Conservation (phyloP, 1,284 basidiomycete genomes). For the Inonotus hispidus region DNA sequence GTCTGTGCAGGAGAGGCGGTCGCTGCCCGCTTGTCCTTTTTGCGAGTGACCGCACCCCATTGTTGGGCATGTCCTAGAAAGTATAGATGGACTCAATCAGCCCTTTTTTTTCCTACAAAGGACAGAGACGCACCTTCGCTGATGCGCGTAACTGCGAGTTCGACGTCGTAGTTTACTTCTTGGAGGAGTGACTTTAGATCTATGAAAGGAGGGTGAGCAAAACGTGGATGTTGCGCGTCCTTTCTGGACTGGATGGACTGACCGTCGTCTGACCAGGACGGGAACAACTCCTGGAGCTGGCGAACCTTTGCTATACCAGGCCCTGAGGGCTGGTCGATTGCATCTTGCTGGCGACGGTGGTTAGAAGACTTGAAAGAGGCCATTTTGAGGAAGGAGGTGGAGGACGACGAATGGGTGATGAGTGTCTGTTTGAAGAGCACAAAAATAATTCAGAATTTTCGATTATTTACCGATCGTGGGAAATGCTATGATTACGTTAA, state of each 20-base stretch:
- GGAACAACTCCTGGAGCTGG: conserved; percentile 74
- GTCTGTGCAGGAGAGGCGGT: conserved; percentile 23
- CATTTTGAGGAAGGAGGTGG: conserved; percentile 9
- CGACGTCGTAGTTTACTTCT: conserved; percentile 71
- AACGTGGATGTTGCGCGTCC: conserved; percentile 22
- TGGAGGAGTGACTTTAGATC: conserved; percentile 72
- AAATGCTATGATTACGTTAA: neutral
- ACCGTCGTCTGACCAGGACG: conserved; percentile 76
- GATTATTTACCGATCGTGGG: neutral
- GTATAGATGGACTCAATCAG: conserved; percentile 18
- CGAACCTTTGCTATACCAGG: conserved; percentile 49
- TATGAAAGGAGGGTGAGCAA: conserved; percentile 28
- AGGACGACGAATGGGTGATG: neutral
- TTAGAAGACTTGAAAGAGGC: conserved; percentile 17
- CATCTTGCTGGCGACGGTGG: conserved; percentile 6
- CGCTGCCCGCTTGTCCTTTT: conserved; percentile 75
- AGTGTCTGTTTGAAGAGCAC: neutral
- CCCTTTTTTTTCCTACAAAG: conserved; percentile 8
- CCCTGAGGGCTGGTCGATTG: conserved; percentile 17
- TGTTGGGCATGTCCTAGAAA: conserved; percentile 68
- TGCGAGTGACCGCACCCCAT: conserved; percentile 83
- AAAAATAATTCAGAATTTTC: neutral
- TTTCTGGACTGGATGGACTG: conserved; percentile 23
- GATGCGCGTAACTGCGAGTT: conserved; percentile 72
- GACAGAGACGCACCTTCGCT: conserved; percentile 54